A percentile compares a stretch with the other conserved stretches of the same genome.
Evolutionary conservation across 2,329 filamentous ascomycete genomes (phyloP).

Genomic region (Cadophora sp.): DNA sequence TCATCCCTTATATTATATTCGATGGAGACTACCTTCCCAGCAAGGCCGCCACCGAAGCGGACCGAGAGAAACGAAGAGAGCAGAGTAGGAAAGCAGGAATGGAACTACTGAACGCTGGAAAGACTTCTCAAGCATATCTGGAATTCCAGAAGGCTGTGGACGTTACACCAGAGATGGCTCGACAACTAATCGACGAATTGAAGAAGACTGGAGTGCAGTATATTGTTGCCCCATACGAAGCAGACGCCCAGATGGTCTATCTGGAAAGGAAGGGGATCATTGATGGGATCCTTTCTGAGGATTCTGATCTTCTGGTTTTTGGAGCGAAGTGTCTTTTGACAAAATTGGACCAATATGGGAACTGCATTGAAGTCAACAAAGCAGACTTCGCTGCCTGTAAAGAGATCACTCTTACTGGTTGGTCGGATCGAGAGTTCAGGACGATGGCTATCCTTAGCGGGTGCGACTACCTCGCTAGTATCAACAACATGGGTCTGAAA

Average conservation of each 20-base stretch:
- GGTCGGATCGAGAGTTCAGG: constrained; percentile 90
- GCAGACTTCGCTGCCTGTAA: constrained; percentile 87
- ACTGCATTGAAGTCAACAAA: constrained; percentile 90
- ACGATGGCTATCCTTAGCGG: constrained; percentile 96
- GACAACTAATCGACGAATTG: constrained; percentile 87
- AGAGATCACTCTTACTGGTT: constrained; percentile 87
- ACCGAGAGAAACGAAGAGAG: constrained; percentile 76
- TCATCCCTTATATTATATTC: constrained; percentile 95
- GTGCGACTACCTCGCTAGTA: constrained; percentile 91
- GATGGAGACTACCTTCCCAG: constrained; percentile 95
- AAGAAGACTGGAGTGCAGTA: constrained; percentile 83
- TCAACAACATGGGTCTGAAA: constrained; percentile 88
- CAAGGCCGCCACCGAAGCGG: constrained; percentile 85
- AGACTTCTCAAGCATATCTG: constrained; percentile 77
- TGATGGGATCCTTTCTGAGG: constrained; percentile 89
- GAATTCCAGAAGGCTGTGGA: constrained; percentile 96
- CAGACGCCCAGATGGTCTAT: constrained; percentile 95
- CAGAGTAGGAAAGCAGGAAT: constrained; percentile 78
- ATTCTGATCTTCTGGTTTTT: constrained; percentile 95
- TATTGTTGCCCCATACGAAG: constrained; percentile 95
- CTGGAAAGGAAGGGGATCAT: constrained; percentile 86
- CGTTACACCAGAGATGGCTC: constrained; percentile 95
- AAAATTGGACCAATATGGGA: constrained; percentile 92
- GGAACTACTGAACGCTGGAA: constrained; percentile 82
- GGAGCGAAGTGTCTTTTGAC: constrained; percentile 90